phyloP scores from a whole-genome alignment of 805 yeast species.

The Monosporozyma solicola region DNA sequence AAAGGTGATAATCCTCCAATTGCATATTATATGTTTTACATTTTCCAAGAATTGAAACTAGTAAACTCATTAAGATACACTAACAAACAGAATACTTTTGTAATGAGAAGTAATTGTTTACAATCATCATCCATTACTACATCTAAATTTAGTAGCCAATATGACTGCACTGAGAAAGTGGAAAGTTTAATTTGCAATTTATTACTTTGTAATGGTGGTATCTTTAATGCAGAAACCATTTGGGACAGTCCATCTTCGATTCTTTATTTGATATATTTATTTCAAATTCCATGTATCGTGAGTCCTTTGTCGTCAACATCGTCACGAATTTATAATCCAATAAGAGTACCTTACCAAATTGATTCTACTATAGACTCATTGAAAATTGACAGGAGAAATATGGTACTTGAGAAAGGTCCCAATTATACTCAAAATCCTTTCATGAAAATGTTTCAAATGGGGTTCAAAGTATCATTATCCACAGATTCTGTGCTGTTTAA shows the following conservation, averaged over 20 bases:
- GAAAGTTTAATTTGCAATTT: constrained; percentile 21
- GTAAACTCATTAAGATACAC: constrained; percentile 12
- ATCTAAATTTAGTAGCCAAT: constrained; percentile 16
- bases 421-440: constrained; percentile 19
- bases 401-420: not conserved
- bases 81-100: constrained; percentile 12
- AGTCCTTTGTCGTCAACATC: constrained; percentile 21
- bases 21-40: constrained; percentile 31
- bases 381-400: not conserved
- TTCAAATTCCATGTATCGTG: constrained; percentile 20
- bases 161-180: constrained; percentile 16
- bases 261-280: constrained; percentile 17
- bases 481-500: constrained; percentile 21
- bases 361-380: not conserved
- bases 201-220: constrained; percentile 19
- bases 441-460: constrained; percentile 20
- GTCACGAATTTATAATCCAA: not conserved
- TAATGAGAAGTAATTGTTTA: constrained; percentile 15
- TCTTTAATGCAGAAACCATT: constrained; percentile 18
- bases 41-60: constrained; percentile 19
- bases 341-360: not conserved
- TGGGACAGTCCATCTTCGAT: constrained; percentile 14
- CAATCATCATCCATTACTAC: constrained; percentile 11
- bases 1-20: constrained; percentile 31
- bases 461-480: constrained; percentile 18